Base-by-base conservation (phyloP, 306 rosid genomes). In the Cicer cuneatum region DNA sequence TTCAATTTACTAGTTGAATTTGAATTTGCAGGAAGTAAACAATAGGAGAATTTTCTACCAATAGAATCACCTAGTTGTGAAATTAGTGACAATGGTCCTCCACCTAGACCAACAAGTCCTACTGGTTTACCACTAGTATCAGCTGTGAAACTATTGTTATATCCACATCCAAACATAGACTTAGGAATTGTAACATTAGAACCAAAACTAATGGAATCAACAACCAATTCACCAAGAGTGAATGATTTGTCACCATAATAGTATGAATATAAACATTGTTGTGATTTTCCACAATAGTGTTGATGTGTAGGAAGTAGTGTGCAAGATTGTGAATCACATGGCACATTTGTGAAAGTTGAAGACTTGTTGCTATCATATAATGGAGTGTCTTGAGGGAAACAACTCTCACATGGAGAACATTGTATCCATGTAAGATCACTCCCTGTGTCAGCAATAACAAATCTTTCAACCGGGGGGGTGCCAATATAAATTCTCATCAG, bases 391-490 rank as follows among this genome's bases (percentile, higher is more conserved):
- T 81, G 78, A 0, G 38, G 71, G 3, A 39, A 64, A 11, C 85
- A 81, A 1, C 1, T 2, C 0, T 1, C 0, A 66, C 85, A 81
- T 39, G 79, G 85, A 10, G 40, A 48, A 39, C 82, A 76, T 48
- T 76, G 85, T 7, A 81, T 48, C 82, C 82, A 81, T 15, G 41
- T 7, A 1, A 81, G 82, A 10, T 76, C 61, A 48, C 85, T 76
- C 2, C 75, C 75, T 0, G 85, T 76, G 71, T 71, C 82, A 3
- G 72, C 82, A 11, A 49, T 3, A 1, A 56, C 82, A 15, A 67
- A 12, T 6, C 33, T 47, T 16, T 76, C 82, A 0, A 72, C n/a
- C 0, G 85, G 75, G 5, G 85, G 85, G 3, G 78, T 81, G 0
- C 85, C 85, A 0, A 81, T 57, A 1, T 4, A 63, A 2, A 76